Evolutionary conservation across 768 basidiomycete species (phyloP).

Genomic region (Lentinula boryana): DNA sequence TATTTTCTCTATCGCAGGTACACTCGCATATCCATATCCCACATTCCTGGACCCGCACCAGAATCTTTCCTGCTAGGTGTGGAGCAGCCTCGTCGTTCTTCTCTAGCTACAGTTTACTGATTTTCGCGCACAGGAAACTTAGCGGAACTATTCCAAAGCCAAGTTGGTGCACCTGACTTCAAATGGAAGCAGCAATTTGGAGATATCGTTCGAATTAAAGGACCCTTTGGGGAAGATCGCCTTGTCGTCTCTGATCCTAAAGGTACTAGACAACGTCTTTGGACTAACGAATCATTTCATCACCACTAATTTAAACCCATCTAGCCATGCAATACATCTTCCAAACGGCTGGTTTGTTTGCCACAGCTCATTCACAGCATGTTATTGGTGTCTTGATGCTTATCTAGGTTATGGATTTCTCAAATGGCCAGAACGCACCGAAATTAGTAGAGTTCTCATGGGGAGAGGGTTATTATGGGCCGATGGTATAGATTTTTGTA

Average conservation of each 20-base stretch:
- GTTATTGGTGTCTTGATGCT: conserved; percentile 1
- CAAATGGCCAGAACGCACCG: conserved; percentile 44
- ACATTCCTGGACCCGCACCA: conserved; percentile 43
- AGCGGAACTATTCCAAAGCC: conserved; percentile 42
- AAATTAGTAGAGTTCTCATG: conserved; percentile 43
- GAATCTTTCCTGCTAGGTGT: conserved; percentile 44
- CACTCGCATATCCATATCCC: conserved; percentile 33
- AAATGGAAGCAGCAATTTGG: conserved; percentile 46
- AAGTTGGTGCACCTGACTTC: conserved; percentile 44
- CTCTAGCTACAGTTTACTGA: neutral
- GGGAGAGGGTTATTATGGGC: conserved; percentile 51
- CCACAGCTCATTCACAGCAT: neutral
- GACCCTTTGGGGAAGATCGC: conserved; percentile 14
- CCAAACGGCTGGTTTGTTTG: conserved; percentile 39
- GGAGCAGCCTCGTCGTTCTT: neutral
- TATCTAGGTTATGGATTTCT: conserved; percentile 43
- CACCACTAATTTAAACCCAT: conserved; percentile 8
- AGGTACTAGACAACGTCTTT: neutral
- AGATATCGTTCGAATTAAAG: conserved; percentile 41
- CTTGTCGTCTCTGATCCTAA: conserved; percentile 1
- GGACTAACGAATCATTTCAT: no score
- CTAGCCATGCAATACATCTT: conserved; percentile 55
- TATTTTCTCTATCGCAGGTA: conserved; percentile 1
- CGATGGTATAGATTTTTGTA: conserved; percentile 30
- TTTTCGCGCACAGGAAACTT: conserved; percentile 33